Conservation (phyloP, 2,329 filamentous ascomycete genomes). For the Rhinocladiella similis region DNA sequence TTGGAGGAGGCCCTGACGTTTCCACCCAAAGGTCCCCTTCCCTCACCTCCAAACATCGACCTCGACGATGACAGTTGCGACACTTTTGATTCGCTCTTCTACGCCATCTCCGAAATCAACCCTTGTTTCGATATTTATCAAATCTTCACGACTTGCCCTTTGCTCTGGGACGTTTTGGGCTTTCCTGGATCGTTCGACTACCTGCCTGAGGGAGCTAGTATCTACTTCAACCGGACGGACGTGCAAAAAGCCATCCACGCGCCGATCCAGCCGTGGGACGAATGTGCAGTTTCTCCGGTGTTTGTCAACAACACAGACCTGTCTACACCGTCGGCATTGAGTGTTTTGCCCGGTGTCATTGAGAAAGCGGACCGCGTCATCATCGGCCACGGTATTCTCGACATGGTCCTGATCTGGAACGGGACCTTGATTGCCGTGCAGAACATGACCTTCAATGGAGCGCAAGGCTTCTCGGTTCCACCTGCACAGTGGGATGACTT, state of each 20-base stretch:
- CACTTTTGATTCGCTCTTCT: constrained; percentile 57
- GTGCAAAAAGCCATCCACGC: constrained; percentile 71
- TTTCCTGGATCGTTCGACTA: constrained; percentile 68
- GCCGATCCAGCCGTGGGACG: constrained; percentile 55
- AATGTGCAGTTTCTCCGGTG: constrained; percentile 53
- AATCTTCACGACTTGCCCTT: constrained; percentile 69
- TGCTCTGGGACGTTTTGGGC: constrained; percentile 67
- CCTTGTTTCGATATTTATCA: constrained; percentile 81
- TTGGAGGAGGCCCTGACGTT: constrained; percentile 60
- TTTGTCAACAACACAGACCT: constrained; percentile 46
- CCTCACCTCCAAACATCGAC: constrained; percentile 49
- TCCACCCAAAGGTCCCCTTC: constrained; percentile 65
- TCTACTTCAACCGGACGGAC: constrained; percentile 72
- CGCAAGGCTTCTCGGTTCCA: constrained; percentile 65
- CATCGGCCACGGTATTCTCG: constrained; percentile 70
- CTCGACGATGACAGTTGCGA: constrained; percentile 54
- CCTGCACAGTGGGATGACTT: constrained; percentile 59
- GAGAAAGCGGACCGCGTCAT: constrained; percentile 72
- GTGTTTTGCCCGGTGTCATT: constrained; percentile 68
- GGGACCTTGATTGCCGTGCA: constrained; percentile 72
- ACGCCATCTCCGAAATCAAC: constrained; percentile 60
- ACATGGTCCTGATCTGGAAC: constrained; percentile 67
- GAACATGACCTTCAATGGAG: constrained; percentile 77
- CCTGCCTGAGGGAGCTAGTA: constrained; percentile 58
- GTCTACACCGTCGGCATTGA: constrained; percentile 54